phyloP scores from a whole-genome alignment of 2,329 filamentous ascomycete genomes.

The Ophiostoma ips region DNA sequence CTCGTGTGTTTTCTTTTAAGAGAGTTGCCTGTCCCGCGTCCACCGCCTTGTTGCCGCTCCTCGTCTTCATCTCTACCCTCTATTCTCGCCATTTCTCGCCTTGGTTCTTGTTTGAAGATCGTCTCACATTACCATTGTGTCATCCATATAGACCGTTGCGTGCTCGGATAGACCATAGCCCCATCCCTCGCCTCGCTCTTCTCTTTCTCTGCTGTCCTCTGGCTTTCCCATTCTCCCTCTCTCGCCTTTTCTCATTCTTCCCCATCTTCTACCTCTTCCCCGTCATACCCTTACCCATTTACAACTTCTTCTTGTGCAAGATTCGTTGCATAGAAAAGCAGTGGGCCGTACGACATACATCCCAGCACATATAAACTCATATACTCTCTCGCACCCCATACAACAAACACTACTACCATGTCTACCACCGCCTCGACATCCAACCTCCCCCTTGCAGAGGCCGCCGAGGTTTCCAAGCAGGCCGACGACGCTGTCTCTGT shows the following conservation, averaged over 20 bases:
- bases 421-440: constrained; percentile 2
- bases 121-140: background rate
- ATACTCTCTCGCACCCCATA: background rate
- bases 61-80: background rate
- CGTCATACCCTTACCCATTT: too few relatives aligned
- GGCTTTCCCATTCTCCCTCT: background rate
- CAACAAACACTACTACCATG: background rate
- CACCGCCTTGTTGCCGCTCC: background rate
- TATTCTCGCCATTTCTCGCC: background rate
- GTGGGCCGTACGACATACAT: background rate
- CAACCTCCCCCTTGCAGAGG: constrained; percentile 22
- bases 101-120: background rate
- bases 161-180: background rate
- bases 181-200: background rate
- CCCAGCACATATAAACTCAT: background rate
- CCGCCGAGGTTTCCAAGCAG: constrained; percentile 27
- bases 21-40: background rate
- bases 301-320: too few relatives aligned
- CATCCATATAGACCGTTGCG: background rate
- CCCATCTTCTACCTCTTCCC: background rate
- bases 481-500: constrained; percentile 28
- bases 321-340: background rate
- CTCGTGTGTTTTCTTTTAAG: background rate
- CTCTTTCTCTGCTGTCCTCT: background rate
- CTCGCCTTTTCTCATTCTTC: background rate